Evolutionary conservation across 257 asterid genomes (phyloP).

Genomic region (Osmanthus fragrans): DNA sequence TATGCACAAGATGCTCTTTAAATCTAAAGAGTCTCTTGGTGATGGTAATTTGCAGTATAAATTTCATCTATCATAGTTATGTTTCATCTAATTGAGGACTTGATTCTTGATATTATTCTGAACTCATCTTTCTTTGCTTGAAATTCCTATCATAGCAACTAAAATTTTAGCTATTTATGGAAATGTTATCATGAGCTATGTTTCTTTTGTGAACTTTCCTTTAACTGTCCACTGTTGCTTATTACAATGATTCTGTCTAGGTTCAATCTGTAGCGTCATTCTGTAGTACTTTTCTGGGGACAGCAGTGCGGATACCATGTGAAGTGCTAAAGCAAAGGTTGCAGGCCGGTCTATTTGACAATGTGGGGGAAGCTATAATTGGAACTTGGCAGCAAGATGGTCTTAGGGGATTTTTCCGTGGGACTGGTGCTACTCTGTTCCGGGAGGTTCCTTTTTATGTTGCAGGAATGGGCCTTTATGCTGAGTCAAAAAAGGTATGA

Average conservation of each 20-base stretch:
- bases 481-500: slow-evolving; percentile 87
- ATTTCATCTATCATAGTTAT: neutral
- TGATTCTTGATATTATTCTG: neutral
- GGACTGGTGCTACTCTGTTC: slow-evolving; percentile 92
- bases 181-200: neutral
- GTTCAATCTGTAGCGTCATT: slow-evolving; percentile 89
- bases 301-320: slow-evolving; percentile 89
- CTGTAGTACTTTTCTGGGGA: slow-evolving; percentile 88
- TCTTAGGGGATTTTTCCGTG: slow-evolving; percentile 85
- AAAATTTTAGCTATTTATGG: neutral
- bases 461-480: slow-evolving; percentile 96
- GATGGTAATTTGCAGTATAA: neutral
- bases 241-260: slow-evolving; percentile 25
- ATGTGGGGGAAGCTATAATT: slow-evolving; percentile 76
- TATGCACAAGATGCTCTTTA: no score
- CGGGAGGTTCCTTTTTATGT: slow-evolving; percentile 96
- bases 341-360: slow-evolving; percentile 85
- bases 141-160: neutral
- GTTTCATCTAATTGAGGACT: neutral
- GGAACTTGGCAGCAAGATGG: slow-evolving; percentile 98
- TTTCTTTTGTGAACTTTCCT: neutral
- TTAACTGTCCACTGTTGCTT: slow-evolving; percentile 14
- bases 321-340: slow-evolving; percentile 93
- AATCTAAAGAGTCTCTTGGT: neutral
- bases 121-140: neutral